These are phyloP conservation scores for Backusella psychrophila DNA, from an alignment of 192 early-diverging fungal genomes.

Conservation along the genomic window DNA sequence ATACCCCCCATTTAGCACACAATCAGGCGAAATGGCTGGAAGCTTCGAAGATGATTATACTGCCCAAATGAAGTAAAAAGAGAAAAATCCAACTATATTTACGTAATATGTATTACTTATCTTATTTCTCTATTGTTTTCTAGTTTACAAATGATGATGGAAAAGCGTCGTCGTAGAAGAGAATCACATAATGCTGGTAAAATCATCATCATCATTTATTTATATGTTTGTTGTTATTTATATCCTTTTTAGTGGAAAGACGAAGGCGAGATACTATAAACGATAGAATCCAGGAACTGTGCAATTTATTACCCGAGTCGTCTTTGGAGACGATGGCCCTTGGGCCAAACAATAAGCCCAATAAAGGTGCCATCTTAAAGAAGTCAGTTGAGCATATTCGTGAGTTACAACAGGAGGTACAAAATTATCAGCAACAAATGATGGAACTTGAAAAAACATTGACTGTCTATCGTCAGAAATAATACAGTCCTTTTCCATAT, in stretches of 20 bases:
- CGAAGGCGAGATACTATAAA: conserved; percentile 97
- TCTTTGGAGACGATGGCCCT: conserved; percentile 39
- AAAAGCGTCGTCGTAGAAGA: conserved; percentile 88
- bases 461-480: conserved; percentile 21
- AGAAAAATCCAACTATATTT: background rate
- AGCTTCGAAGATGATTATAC: conserved; percentile 36
- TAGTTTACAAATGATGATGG: conserved; percentile 50
- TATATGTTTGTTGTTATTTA: background rate
- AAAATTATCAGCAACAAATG: conserved; percentile 23
- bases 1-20: background rate
- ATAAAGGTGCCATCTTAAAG: conserved; percentile 94
- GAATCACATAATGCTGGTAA: conserved; percentile 92
- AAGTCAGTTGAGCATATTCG: conserved; percentile 92
- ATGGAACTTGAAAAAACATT: conserved; percentile 31
- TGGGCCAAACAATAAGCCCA: conserved; percentile 76
- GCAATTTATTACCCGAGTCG: conserved; percentile 78
- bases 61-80: conserved; percentile 36
- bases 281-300: conserved; percentile 95
- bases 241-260: conserved; percentile 69
- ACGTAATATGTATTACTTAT: background rate
- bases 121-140: background rate
- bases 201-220: background rate
- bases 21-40: background rate
- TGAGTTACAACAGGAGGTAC: conserved; percentile 33
- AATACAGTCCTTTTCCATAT: background rate